Evolutionary conservation across 441 rosid genomes (phyloP), one percentile per base, ranked within the genome.

Genomic region (Cnidoscolus chayamansa): DNA sequence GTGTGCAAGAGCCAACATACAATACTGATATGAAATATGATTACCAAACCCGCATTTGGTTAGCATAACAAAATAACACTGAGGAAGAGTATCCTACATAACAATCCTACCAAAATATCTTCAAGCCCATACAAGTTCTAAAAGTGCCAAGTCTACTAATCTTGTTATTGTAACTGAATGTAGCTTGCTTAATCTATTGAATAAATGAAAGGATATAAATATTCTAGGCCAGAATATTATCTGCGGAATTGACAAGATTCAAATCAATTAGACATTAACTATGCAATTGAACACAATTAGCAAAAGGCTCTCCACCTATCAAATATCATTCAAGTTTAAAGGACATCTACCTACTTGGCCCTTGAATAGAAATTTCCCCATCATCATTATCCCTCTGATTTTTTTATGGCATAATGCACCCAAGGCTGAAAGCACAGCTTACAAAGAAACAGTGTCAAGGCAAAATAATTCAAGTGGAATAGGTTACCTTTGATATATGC

Each of bases 401-500:
- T 72, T 25, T 66, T 32, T 43, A 72, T 20, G 53, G 35, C 68
- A 71, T 37, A 47, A 56, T 49, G 31, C 19, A 10, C 63, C 47
- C 54, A 47, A 54, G 17, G 37, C 64, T 5, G 43, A 49, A 19
- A 66, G 9, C 17, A 71, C 57, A 31, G 37, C 30, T 58, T 53
- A n/a, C 32, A 35, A 3, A 62, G 40, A 61, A 63, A 73, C 25
- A 35, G 63, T 20, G 13, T 15, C 65, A 45, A 61, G 25, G 51
- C 57, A 31, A 68, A 43, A 60, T 50, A 45, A 59, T 40, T 31
- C 35, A 70, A 74, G 16, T 66, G 31, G 68, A 20, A 45, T 6
- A 59, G 51, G 72, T 80, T 84, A 90, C 99, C 97, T 96, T 96
- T 37, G 99, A 96, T 77, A 96, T 86, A 76, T 96, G 98, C 56